Conservation (phyloP, 352 stramenopile species). For the Sclerospora graminicola region DNA sequence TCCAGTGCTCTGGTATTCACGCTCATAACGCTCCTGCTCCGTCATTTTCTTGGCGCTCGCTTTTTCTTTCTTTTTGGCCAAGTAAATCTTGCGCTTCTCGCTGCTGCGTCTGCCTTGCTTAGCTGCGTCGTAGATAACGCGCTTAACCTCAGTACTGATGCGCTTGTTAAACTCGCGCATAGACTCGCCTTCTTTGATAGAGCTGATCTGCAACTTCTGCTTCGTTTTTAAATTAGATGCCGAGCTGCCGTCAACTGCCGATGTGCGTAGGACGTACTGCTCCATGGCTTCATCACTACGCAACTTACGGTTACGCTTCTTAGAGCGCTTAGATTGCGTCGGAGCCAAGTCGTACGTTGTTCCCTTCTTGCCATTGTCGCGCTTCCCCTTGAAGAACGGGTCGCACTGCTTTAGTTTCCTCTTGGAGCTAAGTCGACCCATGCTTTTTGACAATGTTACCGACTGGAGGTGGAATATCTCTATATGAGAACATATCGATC, state of each 20-base stretch:
- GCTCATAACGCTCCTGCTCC: constrained; percentile 71
- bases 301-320: constrained; percentile 68
- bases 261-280: constrained; percentile 48
- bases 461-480: constrained; percentile 25
- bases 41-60: constrained; percentile 60
- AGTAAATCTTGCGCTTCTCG: constrained; percentile 69
- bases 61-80: constrained; percentile 77
- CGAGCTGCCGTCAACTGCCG: constrained; percentile 23
- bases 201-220: constrained; percentile 39
- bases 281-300: constrained; percentile 53
- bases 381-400: constrained; percentile 79
- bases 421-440: constrained; percentile 65
- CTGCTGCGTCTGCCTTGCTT: constrained; percentile 63
- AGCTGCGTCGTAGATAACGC: constrained; percentile 75
- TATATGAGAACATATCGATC: too few species aligned
- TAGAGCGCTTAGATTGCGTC: constrained; percentile 61
- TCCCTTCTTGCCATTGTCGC: constrained; percentile 56
- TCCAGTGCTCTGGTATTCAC: constrained; percentile 59
- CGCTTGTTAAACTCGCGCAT: constrained; percentile 83
- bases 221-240: constrained; percentile 22
- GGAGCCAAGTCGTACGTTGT: constrained; percentile 61
- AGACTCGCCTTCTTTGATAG: constrained; percentile 54
- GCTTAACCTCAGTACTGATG: constrained; percentile 74
- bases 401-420: constrained; percentile 83
- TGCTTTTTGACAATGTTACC: constrained; percentile 9